These are phyloP conservation scores for Kurtzmaniella fragi DNA, from an alignment of 805 yeast genomes.

Conservation along the genomic window DNA sequence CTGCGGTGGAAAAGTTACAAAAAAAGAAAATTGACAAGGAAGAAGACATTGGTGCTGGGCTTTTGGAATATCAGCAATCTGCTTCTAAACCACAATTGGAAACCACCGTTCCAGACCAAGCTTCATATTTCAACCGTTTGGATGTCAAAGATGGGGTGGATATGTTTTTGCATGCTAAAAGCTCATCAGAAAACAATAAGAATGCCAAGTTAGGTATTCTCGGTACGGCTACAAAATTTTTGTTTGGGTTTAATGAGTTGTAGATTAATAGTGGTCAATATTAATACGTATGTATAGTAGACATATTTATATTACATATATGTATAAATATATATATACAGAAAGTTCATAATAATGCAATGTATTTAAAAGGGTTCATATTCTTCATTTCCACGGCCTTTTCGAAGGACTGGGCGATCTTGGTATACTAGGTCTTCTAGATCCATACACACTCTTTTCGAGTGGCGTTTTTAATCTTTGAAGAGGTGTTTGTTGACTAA, in stretches of 20 bases:
- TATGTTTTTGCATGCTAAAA: constrained; percentile 26
- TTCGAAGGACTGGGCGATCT: constrained; percentile 10
- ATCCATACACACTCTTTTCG: neutral
- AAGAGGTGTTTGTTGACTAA: neutral
- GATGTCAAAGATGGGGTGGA: constrained; percentile 38
- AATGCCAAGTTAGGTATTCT: constrained; percentile 28
- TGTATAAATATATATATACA: neutral
- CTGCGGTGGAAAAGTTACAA: constrained; percentile 55
- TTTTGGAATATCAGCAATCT: neutral
- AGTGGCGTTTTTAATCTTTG: constrained; percentile 4
- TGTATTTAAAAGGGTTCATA: constrained; percentile 3
- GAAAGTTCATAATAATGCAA: constrained; percentile 1
- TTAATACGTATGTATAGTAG: neutral
- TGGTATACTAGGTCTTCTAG: constrained; percentile 1
- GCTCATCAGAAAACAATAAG: constrained; percentile 16
- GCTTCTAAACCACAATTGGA: neutral
- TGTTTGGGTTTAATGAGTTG: constrained; percentile 42
- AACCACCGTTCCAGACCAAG: constrained; percentile 5
- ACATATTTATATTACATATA: no score
- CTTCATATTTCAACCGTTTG: constrained; percentile 21
- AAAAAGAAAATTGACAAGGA: constrained; percentile 35
- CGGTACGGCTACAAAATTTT: constrained; percentile 27
- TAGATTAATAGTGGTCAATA: constrained; percentile 10
- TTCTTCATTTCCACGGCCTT: constrained; percentile 1
- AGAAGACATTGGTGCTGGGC: constrained; percentile 46